Evolutionary conservation across 2,329 filamentous ascomycete species (phyloP), one percentile per base, ranked within the genome.

Genomic region (Helicocarpus griseus): DNA sequence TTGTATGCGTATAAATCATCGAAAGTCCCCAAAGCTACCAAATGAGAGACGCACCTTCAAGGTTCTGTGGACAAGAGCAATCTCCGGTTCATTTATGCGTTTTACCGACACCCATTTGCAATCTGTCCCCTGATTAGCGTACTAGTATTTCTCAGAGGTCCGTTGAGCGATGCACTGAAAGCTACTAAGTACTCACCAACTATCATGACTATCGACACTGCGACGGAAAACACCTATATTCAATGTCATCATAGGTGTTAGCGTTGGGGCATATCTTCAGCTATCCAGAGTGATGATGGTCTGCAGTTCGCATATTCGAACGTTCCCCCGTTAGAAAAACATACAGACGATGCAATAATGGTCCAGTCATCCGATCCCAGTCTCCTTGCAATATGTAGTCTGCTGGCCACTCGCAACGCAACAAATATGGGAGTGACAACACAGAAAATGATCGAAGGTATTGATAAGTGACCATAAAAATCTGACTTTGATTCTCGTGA

Each of bases 321-420:
- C 9, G 14, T 13, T 11, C 33, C 6, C 28, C 29, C n/a, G n/a
- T 33, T 14, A 29, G 14, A 33, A 9, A 6, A 46, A 33, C 43
- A 33, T 35, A 35, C 29, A 26, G 26, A 46, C n/a, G 43, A 46
- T 9, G 22, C 17, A 11, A 46, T 11, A 35, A 46, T 46, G 2
- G 43, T 35, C 43, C 43, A 46, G 43, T 46, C 43, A 46, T 46
- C 43, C 21, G 26, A 21, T 46, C 43, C 43, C 28, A 46, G 19
- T 22, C 43, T 14, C 43, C 28, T 31, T 22, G 43, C 33, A 46
- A 46, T 33, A 46, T 35, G 43, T 13, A 46, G 19, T 33, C 28
- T 31, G 26, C 43, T 46, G 17, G 43, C 28, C 6, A 46, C 19
- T 22, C 43, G 17, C 43, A 46, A 5, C 17, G 17, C 43, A 14